Evolutionary conservation across 192 early-diverging fungal species (phyloP), one percentile per base, ranked within the genome.

Genomic region (Mortierella hygrophila): DNA sequence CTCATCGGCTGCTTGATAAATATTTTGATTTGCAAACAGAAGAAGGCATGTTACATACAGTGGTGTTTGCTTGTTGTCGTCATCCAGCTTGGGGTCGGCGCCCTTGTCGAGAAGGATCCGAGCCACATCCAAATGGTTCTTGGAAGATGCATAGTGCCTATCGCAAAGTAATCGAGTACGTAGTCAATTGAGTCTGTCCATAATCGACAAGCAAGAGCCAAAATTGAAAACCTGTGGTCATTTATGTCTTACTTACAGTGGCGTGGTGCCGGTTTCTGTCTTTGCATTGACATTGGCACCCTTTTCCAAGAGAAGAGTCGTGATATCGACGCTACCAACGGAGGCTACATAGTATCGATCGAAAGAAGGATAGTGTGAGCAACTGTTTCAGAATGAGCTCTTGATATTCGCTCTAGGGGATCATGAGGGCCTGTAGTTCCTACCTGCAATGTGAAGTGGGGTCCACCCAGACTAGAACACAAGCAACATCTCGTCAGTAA

Each of bases 61-160:
- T 38, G 92, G 89, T 13, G 80, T 84, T 74, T 93, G 92, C 68
- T 91, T 88, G 52, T 85, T 82, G n/a, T 86, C 46, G 65, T 93
- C 90, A 20, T 73, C 68, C 18, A 76, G 41, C 63, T 92, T 92
- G 1, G 90, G 82, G 40, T 90, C 81, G 1, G 91, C 92, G 38
- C 87, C 83, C 13, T 90, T 78, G 23, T 92, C 83, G 35, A 91
- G 72, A 40, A 92, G 87, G 3, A 91, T 47, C 54, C 79, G 84
- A 20, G 69, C 85, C 47, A 88, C 90, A 52, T 93, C 92, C 69
- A 90, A 57, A 65, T 85, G 88, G 81, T 92, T 93, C 73, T 93
- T 93, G 21, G 93, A 94, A 5, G 92, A 90, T 20, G 90, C 93
- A 71, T 94, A 94, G 77, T 91, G 91, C 46, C 90, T 91, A 73